Percentiles rank a stretch among this genome's conserved stretches.
Conservation (phyloP, 306 rosid species). For the Dalbergia oliveri region DNA sequence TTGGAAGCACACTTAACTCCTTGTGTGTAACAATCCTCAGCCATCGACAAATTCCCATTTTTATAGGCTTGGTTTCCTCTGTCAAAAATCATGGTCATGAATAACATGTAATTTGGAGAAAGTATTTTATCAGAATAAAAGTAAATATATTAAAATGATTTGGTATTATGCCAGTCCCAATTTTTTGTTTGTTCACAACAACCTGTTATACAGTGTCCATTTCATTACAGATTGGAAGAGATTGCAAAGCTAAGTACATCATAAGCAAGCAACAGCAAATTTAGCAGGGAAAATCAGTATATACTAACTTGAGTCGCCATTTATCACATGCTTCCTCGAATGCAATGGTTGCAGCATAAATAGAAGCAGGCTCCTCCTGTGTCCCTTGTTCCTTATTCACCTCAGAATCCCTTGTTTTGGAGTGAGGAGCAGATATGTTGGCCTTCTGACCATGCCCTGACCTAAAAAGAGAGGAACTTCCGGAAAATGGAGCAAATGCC, state of each 20-base stretch:
- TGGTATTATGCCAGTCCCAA: background rate
- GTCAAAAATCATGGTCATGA: conserved; percentile 49
- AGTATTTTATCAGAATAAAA: background rate
- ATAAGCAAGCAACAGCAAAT: conserved; percentile 13
- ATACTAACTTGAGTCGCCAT: conserved; percentile 87
- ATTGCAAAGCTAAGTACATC: conserved; percentile 11
- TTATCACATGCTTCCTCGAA: conserved; percentile 89
- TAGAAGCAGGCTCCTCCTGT: conserved; percentile 48
- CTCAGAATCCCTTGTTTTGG: conserved; percentile 52
- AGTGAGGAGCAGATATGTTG: conserved; percentile 54
- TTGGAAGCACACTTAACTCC: conserved; percentile 72
- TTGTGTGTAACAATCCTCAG: conserved; percentile 83
- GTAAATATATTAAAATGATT: background rate
- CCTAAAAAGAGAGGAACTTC: conserved; percentile 59
- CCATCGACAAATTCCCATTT: conserved; percentile 79
- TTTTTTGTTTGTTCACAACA: background rate
- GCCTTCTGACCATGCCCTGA: conserved; percentile 58
- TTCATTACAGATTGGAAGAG: conserved; percentile 36
- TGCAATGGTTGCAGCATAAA: conserved; percentile 57
- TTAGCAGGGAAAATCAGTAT: conserved; percentile 27
- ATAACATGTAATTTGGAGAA: background rate
- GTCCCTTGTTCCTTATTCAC: conserved; percentile 42
- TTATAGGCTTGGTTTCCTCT: conserved; percentile 96
- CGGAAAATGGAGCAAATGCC: conserved; percentile 59
- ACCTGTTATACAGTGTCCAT: background rate